A percentile compares a stretch with the other conserved stretches of the same genome.
Conservation (phyloP, 2,329 filamentous ascomycete genomes). For the Exophiala dermatitidis region DNA sequence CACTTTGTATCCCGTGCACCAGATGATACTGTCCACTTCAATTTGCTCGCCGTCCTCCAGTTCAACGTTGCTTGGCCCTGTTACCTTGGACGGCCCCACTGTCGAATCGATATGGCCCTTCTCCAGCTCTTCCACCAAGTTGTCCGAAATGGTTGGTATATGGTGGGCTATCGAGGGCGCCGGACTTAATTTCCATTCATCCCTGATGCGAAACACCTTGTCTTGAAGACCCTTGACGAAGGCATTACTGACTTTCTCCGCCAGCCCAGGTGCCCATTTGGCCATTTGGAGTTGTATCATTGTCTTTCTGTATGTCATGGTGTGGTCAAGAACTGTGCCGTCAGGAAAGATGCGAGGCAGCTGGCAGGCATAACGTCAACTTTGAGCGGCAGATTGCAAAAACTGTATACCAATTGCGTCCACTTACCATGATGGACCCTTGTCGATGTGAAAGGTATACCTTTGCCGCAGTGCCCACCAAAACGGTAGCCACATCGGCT, state of each 20-base stretch:
- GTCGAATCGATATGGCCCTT: constrained; percentile 28
- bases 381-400: background rate
- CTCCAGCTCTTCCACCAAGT: constrained; percentile 28
- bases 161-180: constrained; percentile 28
- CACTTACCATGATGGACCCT: constrained; percentile 22
- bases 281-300: constrained; percentile 13
- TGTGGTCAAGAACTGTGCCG: constrained; percentile 24
- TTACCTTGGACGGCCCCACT: constrained; percentile 17
- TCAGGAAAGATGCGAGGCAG: constrained; percentile 18
- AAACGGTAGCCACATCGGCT: constrained; percentile 25
- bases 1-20: constrained; percentile 33
- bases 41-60: constrained; percentile 30
- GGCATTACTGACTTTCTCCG: constrained; percentile 10
- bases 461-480: constrained; percentile 20
- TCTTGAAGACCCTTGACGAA: constrained; percentile 16
- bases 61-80: constrained; percentile 27
- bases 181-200: constrained; percentile 27
- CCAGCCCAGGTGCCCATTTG: constrained; percentile 11
- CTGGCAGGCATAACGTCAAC: constrained; percentile 5
- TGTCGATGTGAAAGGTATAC: constrained; percentile 25
- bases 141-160: constrained; percentile 30
- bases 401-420: too few relatives aligned
- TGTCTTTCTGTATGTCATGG: constrained; percentile 19
- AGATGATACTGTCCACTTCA: constrained; percentile 33
- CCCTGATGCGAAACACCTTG: constrained; percentile 8